Conservation (phyloP, 306 rosid species). For the Medicago lupulina region DNA sequence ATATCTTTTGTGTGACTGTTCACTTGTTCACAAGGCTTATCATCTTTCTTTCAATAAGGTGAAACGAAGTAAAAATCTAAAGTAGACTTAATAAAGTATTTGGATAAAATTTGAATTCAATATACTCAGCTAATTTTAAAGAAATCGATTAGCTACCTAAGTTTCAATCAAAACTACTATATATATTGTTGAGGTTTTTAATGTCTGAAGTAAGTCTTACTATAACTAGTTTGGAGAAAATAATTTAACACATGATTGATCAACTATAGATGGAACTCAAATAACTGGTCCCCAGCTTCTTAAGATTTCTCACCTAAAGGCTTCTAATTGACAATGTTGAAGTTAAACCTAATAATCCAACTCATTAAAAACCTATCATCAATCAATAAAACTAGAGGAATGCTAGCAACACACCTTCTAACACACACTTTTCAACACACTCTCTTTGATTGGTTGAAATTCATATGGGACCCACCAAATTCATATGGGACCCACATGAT, state of each 20-base stretch:
- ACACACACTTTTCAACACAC: too few relatives aligned
- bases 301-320: not conserved
- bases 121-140: not conserved
- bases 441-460: too few relatives aligned
- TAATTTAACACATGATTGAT: not conserved
- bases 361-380: not conserved
- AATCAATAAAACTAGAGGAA: too few relatives aligned
- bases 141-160: not conserved
- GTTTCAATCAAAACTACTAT: not conserved
- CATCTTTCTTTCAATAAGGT: too few relatives aligned
- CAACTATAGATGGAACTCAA: not conserved
- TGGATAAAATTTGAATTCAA: not conserved
- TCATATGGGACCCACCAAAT: too few relatives aligned
- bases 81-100: not conserved
- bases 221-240: constrained; percentile 10
- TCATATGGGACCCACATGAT: too few relatives aligned
- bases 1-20: too few relatives aligned
- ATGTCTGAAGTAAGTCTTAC: not conserved
- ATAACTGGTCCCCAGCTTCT: constrained; percentile 5
- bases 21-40: too few relatives aligned
- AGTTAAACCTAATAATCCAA: not conserved
- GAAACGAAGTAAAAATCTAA: not conserved
- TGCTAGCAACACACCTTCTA: too few relatives aligned
- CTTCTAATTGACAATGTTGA: constrained; percentile 5
- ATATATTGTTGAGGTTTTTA: not conserved